phyloP scores from a whole-genome alignment of 2,329 filamentous ascomycete species.

The Arthrobotrys pseudoclavata region DNA sequence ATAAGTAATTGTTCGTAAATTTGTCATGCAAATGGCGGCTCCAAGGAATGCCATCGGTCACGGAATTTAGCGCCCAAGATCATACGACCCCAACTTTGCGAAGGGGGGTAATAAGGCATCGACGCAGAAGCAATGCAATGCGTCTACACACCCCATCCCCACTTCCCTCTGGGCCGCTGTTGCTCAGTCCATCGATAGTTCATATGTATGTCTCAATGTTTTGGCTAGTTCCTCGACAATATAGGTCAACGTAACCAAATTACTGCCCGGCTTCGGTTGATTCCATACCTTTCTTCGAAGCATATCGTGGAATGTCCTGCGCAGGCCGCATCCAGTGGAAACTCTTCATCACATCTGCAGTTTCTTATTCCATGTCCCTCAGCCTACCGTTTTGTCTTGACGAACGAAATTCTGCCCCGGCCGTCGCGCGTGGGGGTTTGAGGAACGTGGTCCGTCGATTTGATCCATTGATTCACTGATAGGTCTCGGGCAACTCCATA shows the following conservation, averaged over 20 bases:
- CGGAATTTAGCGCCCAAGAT: slow-evolving; percentile 5
- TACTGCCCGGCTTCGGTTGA: slow-evolving; percentile 17
- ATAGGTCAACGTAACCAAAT: slow-evolving; percentile 27
- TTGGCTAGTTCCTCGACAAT: slow-evolving; percentile 6
- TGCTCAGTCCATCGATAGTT: slow-evolving; percentile 10
- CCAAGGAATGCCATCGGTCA: slow-evolving; percentile 14
- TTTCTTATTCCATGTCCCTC: slow-evolving; percentile 18
- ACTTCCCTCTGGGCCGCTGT: slow-evolving; percentile 13
- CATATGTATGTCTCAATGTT: slow-evolving; percentile 43
- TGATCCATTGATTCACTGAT: slow-evolving; percentile 37
- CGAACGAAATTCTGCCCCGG: slow-evolving; percentile 13
- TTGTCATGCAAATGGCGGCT: slow-evolving; percentile 20
- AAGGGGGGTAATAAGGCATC: slow-evolving; percentile 24
- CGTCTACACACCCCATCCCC: slow-evolving; percentile 11
- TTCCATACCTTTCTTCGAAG: slow-evolving; percentile 26
- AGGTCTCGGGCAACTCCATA: slow-evolving; percentile 32
- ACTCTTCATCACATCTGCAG: slow-evolving; percentile 51
- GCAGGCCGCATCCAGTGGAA: slow-evolving; percentile 11
- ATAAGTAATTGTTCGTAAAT: neutral
- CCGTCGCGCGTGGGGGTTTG: slow-evolving; percentile 42
- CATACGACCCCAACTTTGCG: slow-evolving; percentile 26
- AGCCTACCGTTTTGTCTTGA: slow-evolving; percentile 22
- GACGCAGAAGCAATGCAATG: slow-evolving; percentile 33
- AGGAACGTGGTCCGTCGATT: slow-evolving; percentile 3
- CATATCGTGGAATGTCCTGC: slow-evolving; percentile 50